phyloP scores from a whole-genome alignment of 768 basidiomycete species.

The Trametes cingulata region DNA sequence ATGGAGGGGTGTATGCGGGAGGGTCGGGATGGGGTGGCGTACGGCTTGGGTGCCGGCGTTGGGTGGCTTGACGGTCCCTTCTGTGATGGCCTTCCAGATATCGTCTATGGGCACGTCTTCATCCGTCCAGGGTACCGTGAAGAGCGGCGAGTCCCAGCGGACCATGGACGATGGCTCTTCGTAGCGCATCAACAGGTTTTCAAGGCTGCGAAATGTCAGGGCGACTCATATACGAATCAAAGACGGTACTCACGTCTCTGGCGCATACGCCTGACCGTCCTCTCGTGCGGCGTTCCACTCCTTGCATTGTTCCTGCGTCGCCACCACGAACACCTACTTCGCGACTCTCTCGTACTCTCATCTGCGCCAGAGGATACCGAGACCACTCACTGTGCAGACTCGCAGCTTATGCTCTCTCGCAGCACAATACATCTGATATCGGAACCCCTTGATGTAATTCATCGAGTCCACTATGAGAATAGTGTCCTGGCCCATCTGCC shows the following conservation, averaged over 20 bases:
- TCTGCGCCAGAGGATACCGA: not conserved
- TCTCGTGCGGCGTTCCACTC: slow-evolving; percentile 67
- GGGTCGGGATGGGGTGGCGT: slow-evolving; percentile 30
- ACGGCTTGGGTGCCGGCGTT: slow-evolving; percentile 82
- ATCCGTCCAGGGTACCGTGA: slow-evolving; percentile 80
- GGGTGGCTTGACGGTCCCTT: slow-evolving; percentile 80
- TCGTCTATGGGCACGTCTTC: slow-evolving; percentile 60
- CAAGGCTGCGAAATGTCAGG: slow-evolving; percentile 52
- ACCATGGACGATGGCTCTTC: slow-evolving; percentile 99
- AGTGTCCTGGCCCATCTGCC: slow-evolving; percentile 68
- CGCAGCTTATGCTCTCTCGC: slow-evolving; percentile 85
- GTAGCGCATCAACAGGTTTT: slow-evolving; percentile 83
- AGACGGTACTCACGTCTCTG: slow-evolving; percentile 61
- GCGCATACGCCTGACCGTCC: slow-evolving; percentile 53
- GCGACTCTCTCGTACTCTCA: slow-evolving; percentile 11
- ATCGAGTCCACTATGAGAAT: slow-evolving; percentile 88
- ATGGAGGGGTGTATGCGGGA: not conserved
- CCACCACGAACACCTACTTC: slow-evolving; percentile 71
- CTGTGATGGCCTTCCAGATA: slow-evolving; percentile 82
- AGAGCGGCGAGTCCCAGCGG: slow-evolving; percentile 97
- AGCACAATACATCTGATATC: slow-evolving; percentile 97
- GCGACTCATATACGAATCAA: slow-evolving; percentile 9
- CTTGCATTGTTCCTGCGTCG: slow-evolving; percentile 72
- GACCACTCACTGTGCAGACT: slow-evolving; percentile 74
- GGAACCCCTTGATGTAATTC: slow-evolving; percentile 98